phyloP scores from a whole-genome alignment of 2,329 filamentous ascomycete genomes.

The Ambrosiella xylebori region DNA sequence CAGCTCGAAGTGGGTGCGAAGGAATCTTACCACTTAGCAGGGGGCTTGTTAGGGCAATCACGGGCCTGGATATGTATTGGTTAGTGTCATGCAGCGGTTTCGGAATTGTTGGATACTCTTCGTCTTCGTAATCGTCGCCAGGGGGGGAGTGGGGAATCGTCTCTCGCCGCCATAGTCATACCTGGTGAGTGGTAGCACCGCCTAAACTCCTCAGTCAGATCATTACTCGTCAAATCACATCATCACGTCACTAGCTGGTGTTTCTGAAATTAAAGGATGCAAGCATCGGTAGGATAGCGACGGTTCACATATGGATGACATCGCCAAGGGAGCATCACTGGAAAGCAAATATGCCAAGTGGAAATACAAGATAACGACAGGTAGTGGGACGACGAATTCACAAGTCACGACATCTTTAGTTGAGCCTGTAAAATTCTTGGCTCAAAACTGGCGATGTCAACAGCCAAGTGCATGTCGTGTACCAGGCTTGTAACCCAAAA shows the following conservation, averaged over 20 bases:
- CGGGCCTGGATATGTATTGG: slow-evolving; percentile 39
- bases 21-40: slow-evolving; percentile 55
- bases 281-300: neutral
- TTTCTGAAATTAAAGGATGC: neutral
- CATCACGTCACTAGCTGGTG: neutral
- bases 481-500: neutral
- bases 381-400: too few species aligned
- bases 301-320: too few species aligned
- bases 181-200: slow-evolving; percentile 59
- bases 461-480: too few species aligned
- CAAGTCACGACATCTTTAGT: too few species aligned
- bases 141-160: neutral
- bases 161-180: slow-evolving; percentile 26
- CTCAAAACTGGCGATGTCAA: too few species aligned
- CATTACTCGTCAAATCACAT: slow-evolving; percentile 11
- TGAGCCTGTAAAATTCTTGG: too few species aligned
- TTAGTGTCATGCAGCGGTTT: slow-evolving; percentile 13
- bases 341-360: too few species aligned
- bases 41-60: slow-evolving; percentile 71
- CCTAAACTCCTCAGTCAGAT: slow-evolving; percentile 29
- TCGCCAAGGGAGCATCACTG: too few species aligned
- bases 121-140: slow-evolving; percentile 8
- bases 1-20: neutral
- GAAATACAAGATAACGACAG: too few species aligned
- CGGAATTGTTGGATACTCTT: neutral